Evolutionary conservation across 2,329 filamentous ascomycete species (phyloP), one percentile per base, ranked within the genome.

Genomic region (Metarhizium anisopliae): DNA sequence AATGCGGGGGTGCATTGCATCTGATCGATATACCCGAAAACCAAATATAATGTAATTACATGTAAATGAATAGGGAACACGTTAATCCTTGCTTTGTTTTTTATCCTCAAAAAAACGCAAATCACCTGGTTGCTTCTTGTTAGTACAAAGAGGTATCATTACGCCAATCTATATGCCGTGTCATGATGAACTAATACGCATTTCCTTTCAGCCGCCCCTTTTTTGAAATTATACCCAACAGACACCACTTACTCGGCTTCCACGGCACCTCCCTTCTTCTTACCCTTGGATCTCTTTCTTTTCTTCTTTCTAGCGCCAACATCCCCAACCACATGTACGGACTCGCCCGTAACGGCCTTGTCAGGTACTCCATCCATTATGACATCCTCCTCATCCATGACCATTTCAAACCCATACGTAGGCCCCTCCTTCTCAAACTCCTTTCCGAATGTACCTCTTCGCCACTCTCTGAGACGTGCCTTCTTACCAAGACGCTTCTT

Each of bases 401-500:
- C 59, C 43, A 66, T 67, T 61, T 80, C 79, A 50, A 83, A 82
- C n/a, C 78, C 80, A 61, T 76, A 83, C 5, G 79, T 81, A 25
- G 81, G 81, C 0, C 81, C 81, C 4, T 76, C 76, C 54, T 73
- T 68, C 71, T 82, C 80, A 60, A 69, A 84, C 64, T 82, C 81
- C 50, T 68, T 70, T 18, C 83, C 84, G 66, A 86, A 87, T 16
- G 78, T 79, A 55, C 85, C 83, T 58, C 78, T 75, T 52, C 84
- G 83, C 94, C 94, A 99, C 73, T 96, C 83, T 66, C 91, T 79
- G 58, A 99, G 77, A 20, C 93, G 81, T 7, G 89, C 90, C 76
- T 97, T 97, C 82, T 97, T 99, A 61, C 90, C 88, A 35, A 97
- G 79, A 64, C 83, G 81, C 78, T 95, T 96, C 74, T 85, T 84